Evolutionary conservation across 2,329 filamentous ascomycete species (phyloP).

Genomic region (Cryphonectria radicalis): DNA sequence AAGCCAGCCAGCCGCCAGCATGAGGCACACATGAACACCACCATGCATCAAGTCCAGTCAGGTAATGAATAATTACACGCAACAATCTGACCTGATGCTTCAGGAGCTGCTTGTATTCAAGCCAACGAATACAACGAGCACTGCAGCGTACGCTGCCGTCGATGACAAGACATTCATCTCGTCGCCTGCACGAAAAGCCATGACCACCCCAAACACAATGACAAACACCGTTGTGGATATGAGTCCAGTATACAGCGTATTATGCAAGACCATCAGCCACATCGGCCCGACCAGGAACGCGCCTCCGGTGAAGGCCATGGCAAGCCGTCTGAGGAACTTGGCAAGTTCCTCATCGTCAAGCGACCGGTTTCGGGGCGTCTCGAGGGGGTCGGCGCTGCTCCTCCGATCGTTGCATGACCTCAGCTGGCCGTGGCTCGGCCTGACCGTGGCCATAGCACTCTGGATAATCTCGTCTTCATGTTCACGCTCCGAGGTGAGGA

Average conservation of each 20-base stretch:
- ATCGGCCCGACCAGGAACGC: slow-evolving; percentile 11
- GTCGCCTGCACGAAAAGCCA: neutral
- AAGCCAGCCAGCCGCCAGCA: no score
- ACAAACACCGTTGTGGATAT: slow-evolving; percentile 17
- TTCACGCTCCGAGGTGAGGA: neutral
- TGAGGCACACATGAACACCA: neutral
- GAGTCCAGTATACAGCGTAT: slow-evolving; percentile 12
- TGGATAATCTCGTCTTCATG: neutral
- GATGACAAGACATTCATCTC: slow-evolving; percentile 1
- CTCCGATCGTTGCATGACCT: accelerated
- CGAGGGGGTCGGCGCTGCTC: neutral
- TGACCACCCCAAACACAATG: neutral
- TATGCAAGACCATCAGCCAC: slow-evolving; percentile 19
- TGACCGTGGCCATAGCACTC: neutral
- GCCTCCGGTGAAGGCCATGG: neutral
- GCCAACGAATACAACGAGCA: slow-evolving; percentile 19
- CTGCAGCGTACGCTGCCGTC: slow-evolving; percentile 14
- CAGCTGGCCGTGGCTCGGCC: neutral
- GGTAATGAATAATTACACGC: no score
- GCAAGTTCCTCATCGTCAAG: neutral
- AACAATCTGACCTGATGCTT: neutral
- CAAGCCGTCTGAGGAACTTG: neutral
- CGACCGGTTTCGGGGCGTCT: neutral
- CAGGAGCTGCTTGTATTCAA: neutral
- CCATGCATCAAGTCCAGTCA: neutral